Conservation (phyloP, 2,329 filamentous ascomycete genomes). For the Tricladium varicosporioides region DNA sequence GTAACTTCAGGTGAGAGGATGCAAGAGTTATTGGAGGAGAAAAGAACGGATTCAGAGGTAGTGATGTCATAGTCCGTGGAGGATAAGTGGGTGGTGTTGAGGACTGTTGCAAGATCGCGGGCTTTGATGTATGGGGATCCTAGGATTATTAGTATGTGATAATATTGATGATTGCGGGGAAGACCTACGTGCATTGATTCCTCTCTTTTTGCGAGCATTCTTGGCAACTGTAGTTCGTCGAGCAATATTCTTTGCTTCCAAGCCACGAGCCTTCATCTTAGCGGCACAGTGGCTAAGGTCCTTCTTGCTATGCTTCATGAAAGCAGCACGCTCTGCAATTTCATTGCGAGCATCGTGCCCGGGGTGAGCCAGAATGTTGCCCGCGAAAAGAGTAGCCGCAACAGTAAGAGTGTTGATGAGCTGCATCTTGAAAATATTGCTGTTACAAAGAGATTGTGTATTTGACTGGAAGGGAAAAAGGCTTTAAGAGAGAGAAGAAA, state of each 20-base stretch:
- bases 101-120: slow-evolving; percentile 12
- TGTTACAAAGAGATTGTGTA: neutral
- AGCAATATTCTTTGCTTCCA: slow-evolving; percentile 34
- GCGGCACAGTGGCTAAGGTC: slow-evolving; percentile 39
- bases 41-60: slow-evolving; percentile 34
- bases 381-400: slow-evolving; percentile 6
- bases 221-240: slow-evolving; percentile 36
- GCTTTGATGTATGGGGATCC: slow-evolving; percentile 15
- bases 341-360: slow-evolving; percentile 38
- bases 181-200: slow-evolving; percentile 15
- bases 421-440: slow-evolving; percentile 30
- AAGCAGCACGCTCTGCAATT: slow-evolving; percentile 36
- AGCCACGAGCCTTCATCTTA: slow-evolving; percentile 38
- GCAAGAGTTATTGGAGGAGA: slow-evolving; percentile 29
- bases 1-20: slow-evolving; percentile 35
- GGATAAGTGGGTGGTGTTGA: slow-evolving; percentile 21
- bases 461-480: neutral
- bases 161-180: neutral
- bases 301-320: slow-evolving; percentile 35
- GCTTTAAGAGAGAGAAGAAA: slow-evolving; percentile 5
- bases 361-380: slow-evolving; percentile 35
- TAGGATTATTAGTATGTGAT: neutral
- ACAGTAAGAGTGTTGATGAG: slow-evolving; percentile 27
- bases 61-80: slow-evolving; percentile 31
- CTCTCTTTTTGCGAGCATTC: slow-evolving; percentile 35